These are phyloP conservation scores for Hemileccinum rubropunctum DNA, from an alignment of 768 basidiomycete species.

Conservation along the genomic window DNA sequence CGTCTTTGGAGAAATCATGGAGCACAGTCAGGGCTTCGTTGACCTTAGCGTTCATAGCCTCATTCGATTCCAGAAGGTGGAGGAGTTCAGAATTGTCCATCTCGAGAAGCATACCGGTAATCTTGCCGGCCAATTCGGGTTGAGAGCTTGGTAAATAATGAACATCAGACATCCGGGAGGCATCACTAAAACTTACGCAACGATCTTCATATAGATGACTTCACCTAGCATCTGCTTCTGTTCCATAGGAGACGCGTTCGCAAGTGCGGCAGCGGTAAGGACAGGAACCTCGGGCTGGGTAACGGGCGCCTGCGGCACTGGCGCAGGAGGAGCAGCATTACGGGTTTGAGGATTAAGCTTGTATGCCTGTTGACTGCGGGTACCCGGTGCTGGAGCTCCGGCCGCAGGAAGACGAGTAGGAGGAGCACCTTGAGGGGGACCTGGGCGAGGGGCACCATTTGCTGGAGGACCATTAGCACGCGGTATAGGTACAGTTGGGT, in stretches of 20 bases:
- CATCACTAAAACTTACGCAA: constrained; percentile 47
- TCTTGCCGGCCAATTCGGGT: constrained; percentile 95
- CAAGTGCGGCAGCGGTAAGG: constrained; percentile 62
- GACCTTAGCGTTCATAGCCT: constrained; percentile 87
- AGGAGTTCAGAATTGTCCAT: constrained; percentile 97
- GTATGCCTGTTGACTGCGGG: constrained; percentile 33
- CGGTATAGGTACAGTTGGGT: constrained; percentile 58
- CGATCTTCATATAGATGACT: constrained; percentile 90
- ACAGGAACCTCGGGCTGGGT: constrained; percentile 50
- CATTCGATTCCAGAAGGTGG: constrained; percentile 78
- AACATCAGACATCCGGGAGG: constrained; percentile 1
- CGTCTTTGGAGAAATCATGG: constrained; percentile 70
- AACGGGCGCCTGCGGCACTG: constrained; percentile 35
- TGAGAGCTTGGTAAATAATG: constrained; percentile 51
- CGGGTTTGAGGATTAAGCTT: constrained; percentile 36
- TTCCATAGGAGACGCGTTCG: constrained; percentile 64
- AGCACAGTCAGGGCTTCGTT: constrained; percentile 88
- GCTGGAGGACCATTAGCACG: constrained; percentile 61
- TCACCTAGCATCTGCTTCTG: constrained; percentile 99
- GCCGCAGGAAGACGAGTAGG: constrained; percentile 43
- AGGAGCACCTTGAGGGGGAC: constrained; percentile 38
- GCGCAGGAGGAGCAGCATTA: constrained; percentile 34
- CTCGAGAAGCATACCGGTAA: constrained; percentile 98
- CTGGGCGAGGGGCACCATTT: constrained; percentile 53
- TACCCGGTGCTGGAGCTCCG: constrained; percentile 44